Evolutionary conservation across 2,329 filamentous ascomycete species (phyloP).

Genomic region (Aschersonia sp.): DNA sequence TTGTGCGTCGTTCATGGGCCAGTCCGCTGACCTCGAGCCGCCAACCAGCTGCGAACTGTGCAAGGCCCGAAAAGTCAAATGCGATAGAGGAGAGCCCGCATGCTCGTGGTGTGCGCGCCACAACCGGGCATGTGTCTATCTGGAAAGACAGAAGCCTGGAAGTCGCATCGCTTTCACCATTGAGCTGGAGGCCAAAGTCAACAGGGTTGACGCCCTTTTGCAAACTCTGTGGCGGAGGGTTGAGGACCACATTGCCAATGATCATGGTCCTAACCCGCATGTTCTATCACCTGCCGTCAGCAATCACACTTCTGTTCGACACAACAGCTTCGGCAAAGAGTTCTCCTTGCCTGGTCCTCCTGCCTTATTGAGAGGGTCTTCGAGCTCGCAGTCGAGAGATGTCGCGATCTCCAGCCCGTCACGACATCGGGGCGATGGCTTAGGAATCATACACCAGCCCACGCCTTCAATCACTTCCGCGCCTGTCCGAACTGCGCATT

Average conservation of each 20-base stretch:
- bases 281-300: conserved; percentile 18
- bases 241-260: conserved; percentile 24
- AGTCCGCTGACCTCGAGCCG: background rate
- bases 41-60: conserved; percentile 25
- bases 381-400: background rate
- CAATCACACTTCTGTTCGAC: conserved; percentile 18
- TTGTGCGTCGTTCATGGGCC: background rate
- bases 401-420: background rate
- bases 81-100: conserved; percentile 39
- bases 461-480: background rate
- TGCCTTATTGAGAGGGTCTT: background rate
- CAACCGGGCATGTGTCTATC: conserved; percentile 51
- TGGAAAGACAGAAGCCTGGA: conserved; percentile 56
- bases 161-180: conserved; percentile 45
- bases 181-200: conserved; percentile 42
- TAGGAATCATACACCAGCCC: too few species aligned
- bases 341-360: background rate
- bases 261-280: conserved; percentile 12
- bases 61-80: conserved; percentile 30
- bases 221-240: conserved; percentile 26
- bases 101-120: conserved; percentile 61
- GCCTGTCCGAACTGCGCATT: background rate
- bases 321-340: conserved; percentile 12
- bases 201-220: conserved; percentile 32
- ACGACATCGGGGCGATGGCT: background rate